phyloP scores from a whole-genome alignment of 768 basidiomycete species.

The Suillus subluteus region DNA sequence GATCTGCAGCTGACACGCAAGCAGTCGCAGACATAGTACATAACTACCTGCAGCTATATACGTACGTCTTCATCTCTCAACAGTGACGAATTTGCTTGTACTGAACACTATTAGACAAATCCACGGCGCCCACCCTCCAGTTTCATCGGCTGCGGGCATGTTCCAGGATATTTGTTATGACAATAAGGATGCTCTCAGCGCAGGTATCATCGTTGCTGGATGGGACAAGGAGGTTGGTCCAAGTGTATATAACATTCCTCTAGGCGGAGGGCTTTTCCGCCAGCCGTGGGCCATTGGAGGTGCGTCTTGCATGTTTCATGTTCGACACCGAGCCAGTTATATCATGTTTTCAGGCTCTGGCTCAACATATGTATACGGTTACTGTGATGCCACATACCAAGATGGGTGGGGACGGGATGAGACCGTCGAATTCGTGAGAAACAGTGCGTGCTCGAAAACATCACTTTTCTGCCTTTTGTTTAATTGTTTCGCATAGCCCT shows the following conservation, averaged over 20 bases:
- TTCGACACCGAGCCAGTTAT: not conserved
- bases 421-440: conserved; percentile 93
- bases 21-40: conserved; percentile 93
- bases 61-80: conserved; percentile 46
- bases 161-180: conserved; percentile 91
- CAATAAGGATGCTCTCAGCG: conserved; percentile 87
- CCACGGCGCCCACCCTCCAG: conserved; percentile 69
- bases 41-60: conserved; percentile 75
- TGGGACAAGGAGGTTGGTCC: conserved; percentile 94
- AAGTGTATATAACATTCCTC: conserved; percentile 94
- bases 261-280: conserved; percentile 95
- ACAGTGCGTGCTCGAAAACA: conserved; percentile 63
- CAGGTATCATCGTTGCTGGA: conserved; percentile 97
- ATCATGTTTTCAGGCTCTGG: conserved; percentile 68
- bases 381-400: conserved; percentile 97
- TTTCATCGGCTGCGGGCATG: conserved; percentile 77
- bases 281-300: conserved; percentile 99
- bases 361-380: conserved; percentile 97
- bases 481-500: conserved; percentile 60
- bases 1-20: conserved; percentile 97
- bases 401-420: conserved; percentile 91
- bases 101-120: conserved; percentile 47
- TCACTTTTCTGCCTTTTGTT: not conserved
- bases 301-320: conserved; percentile 35
- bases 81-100: not conserved